A percentile compares a stretch with the other conserved stretches of the same genome.
phyloP scores from a whole-genome alignment of 352 stramenopile genomes.

The Pythium catenulatum region DNA sequence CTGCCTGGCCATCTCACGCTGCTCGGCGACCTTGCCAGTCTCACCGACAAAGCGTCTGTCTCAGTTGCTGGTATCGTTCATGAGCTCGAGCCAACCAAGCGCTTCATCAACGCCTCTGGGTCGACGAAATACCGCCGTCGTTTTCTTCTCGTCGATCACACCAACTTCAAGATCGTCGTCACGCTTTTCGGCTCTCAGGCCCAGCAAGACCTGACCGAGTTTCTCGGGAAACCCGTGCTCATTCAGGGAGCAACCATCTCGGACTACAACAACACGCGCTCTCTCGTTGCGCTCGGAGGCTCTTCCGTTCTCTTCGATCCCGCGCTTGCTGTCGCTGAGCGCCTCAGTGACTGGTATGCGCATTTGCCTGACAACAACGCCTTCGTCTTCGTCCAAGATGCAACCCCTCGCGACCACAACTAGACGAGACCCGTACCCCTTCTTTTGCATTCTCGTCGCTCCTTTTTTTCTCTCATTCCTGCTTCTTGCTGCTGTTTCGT shows the following conservation, averaged over 20 bases:
- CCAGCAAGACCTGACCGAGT: background rate
- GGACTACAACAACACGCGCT: background rate
- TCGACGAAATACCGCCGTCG: background rate
- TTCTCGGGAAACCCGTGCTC: background rate
- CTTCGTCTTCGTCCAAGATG: too few species aligned
- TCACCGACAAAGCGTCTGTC: background rate
- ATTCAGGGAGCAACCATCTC: background rate
- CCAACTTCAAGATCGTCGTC: background rate
- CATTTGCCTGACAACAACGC: too few species aligned
- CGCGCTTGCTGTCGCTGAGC: background rate
- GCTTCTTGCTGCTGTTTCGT: too few species aligned
- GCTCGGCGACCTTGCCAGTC: too few species aligned
- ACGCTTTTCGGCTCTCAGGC: background rate
- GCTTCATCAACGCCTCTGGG: background rate
- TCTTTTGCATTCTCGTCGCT: too few species aligned
- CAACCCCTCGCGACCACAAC: too few species aligned
- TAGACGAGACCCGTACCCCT: too few species aligned
- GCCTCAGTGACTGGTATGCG: background rate
- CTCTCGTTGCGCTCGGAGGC: background rate
- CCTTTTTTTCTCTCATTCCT: too few species aligned
- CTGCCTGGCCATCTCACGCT: too few species aligned
- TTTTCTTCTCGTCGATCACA: background rate
- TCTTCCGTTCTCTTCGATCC: background rate
- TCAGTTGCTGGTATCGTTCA: background rate
- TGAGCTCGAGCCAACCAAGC: too few species aligned